Conservation (phyloP, 2,329 filamentous ascomycete species). For the Diaporthe sp. region DNA sequence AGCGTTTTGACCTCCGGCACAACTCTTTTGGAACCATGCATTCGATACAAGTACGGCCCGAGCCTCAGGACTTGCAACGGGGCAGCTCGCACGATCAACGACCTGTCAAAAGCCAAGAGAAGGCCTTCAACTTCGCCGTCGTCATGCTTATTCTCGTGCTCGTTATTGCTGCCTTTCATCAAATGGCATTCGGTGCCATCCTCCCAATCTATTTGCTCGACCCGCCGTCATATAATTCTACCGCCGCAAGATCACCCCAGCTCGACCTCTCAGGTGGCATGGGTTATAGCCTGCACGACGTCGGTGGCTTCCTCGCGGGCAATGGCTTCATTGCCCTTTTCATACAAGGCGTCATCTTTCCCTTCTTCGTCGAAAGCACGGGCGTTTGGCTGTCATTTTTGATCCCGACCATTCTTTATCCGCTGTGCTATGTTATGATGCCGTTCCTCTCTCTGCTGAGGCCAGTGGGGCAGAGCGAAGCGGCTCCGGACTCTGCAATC, state of each 20-base stretch:
- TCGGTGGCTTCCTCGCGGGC: constrained; percentile 75
- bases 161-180: constrained; percentile 55
- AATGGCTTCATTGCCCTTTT: constrained; percentile 77
- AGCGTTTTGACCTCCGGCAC: constrained; percentile 48
- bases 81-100: constrained; percentile 10
- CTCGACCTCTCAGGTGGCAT: constrained; percentile 68
- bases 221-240: constrained; percentile 39
- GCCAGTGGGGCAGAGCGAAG: background rate
- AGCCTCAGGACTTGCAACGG: constrained; percentile 29
- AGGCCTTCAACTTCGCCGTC: constrained; percentile 51
- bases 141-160: constrained; percentile 54
- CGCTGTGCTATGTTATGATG: constrained; percentile 74
- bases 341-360: constrained; percentile 73
- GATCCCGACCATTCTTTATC: constrained; percentile 72
- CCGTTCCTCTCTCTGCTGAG: constrained; percentile 74
- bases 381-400: constrained; percentile 77
- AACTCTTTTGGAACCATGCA: constrained; percentile 55
- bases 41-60: constrained; percentile 48
- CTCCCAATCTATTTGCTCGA: constrained; percentile 56
- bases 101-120: constrained; percentile 40
- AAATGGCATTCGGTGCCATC: constrained; percentile 56
- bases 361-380: constrained; percentile 55
- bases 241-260: background rate
- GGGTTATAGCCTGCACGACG: constrained; percentile 72
- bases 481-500: constrained; percentile 39